Conservation (phyloP, 163 green algal genomes). For the Chlamydomonas reinhardtii region DNA sequence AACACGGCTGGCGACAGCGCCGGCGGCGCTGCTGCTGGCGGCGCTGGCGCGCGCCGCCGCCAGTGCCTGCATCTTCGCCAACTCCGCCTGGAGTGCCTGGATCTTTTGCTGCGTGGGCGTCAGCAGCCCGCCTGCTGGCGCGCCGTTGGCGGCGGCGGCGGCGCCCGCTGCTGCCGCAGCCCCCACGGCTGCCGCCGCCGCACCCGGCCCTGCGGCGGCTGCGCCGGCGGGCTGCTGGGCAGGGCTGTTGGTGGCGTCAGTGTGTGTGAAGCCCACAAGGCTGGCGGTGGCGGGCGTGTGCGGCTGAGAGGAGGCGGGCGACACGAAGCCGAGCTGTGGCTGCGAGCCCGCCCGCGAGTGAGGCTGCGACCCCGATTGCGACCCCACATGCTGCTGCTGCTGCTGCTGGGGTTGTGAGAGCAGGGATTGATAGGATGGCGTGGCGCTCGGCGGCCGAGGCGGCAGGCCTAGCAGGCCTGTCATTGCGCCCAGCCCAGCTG, state of each 20-base stretch:
- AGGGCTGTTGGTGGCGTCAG: too few species aligned
- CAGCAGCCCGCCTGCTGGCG: too few species aligned
- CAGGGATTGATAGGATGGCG: neutral
- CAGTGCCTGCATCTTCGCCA: neutral
- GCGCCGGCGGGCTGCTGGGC: too few species aligned
- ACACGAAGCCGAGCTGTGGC: too few species aligned
- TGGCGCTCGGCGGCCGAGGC: neutral
- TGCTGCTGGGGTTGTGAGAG: neutral
- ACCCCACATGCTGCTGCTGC: neutral
- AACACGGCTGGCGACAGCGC: neutral
- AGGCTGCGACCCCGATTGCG: too few species aligned
- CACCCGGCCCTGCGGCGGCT: neutral
- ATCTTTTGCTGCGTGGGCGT: neutral
- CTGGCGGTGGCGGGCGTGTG: too few species aligned
- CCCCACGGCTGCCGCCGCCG: neutral
- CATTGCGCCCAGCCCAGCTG: neutral
- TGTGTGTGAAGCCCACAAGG: too few species aligned
- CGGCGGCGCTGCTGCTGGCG: neutral
- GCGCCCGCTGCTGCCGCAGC: neutral
- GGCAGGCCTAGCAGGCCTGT: too few species aligned
- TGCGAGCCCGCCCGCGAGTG: too few species aligned
- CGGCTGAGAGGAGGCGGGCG: too few species aligned
- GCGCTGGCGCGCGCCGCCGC: neutral
- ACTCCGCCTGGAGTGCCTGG: neutral
- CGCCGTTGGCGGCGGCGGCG: neutral